A percentile compares a stretch with the other conserved stretches of the same genome.
These are phyloP conservation scores for Saccharomycopsis phalli DNA, from an alignment of 1,139 yeast genomes.

Conservation along the genomic window DNA sequence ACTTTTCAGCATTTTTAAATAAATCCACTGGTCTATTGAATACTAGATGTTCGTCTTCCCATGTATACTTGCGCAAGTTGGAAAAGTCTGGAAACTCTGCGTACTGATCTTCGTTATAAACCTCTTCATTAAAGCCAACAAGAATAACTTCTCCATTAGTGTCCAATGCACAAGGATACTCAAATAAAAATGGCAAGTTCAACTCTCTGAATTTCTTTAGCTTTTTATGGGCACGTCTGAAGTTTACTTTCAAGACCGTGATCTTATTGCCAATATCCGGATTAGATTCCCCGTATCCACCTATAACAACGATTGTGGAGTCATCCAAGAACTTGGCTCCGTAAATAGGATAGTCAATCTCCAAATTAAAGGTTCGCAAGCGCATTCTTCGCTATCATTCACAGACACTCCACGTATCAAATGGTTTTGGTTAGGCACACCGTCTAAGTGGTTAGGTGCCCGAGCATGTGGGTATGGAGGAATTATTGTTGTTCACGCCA, in stretches of 20 bases:
- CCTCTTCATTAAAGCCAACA: conserved; percentile 62
- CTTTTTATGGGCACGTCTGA: conserved; percentile 39
- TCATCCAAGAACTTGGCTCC: conserved; percentile 65
- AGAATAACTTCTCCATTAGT: conserved; percentile 43
- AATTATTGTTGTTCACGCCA: too few species aligned
- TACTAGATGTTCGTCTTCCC: conserved; percentile 49
- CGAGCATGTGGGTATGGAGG: too few species aligned
- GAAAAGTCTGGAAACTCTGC: conserved; percentile 52
- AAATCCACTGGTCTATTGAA: conserved; percentile 48
- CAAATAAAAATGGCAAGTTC: conserved; percentile 52
- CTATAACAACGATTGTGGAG: conserved; percentile 60
- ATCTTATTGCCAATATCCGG: conserved; percentile 83
- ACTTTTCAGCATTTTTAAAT: conserved; percentile 36
- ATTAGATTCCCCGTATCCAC: conserved; percentile 94
- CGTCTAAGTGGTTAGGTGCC: too few species aligned
- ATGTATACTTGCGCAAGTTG: conserved; percentile 54
- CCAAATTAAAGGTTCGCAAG: conserved; percentile 14
- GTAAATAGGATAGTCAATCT: conserved; percentile 68
- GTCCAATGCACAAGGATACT: conserved; percentile 68
- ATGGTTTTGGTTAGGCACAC: background rate
- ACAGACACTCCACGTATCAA: too few species aligned
- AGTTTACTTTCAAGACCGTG: conserved; percentile 56
- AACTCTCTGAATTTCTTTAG: conserved; percentile 58
- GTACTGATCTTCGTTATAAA: conserved; percentile 39
- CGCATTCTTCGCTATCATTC: too few species aligned